Evolutionary conservation across 345 rosid species (phyloP).

Genomic region (Hibiscus syriacus): DNA sequence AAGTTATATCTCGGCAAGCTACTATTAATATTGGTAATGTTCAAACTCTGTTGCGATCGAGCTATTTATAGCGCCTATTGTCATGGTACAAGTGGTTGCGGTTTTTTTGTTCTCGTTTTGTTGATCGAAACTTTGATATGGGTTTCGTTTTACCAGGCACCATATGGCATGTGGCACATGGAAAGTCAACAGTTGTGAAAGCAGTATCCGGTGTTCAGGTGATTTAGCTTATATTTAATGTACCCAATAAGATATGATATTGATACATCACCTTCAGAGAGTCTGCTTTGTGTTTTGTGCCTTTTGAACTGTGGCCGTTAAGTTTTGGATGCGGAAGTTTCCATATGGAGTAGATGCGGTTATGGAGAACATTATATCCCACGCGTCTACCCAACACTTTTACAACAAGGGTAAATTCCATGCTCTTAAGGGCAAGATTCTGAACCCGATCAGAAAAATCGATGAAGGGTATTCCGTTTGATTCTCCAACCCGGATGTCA

Average conservation of each 20-base stretch:
- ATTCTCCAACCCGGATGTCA: no score
- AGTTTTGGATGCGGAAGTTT: no score
- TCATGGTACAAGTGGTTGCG: no score
- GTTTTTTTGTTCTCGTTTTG: neutral
- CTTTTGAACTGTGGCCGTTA: neutral
- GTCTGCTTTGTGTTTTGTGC: neutral
- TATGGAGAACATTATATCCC: no score
- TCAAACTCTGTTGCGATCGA: neutral
- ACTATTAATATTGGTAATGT: constrained; percentile 76
- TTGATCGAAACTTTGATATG: neutral
- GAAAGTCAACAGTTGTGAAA: constrained; percentile 91
- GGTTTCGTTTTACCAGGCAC: constrained; percentile 42
- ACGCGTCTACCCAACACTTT: no score
- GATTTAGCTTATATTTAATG: no score
- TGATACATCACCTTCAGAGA: neutral
- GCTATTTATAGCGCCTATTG: no score
- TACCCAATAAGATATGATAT: neutral
- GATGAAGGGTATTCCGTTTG: no score
- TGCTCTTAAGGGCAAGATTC: no score
- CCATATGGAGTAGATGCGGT: no score
- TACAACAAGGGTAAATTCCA: no score
- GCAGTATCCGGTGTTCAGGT: constrained; percentile 94
- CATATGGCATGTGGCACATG: constrained; percentile 96
- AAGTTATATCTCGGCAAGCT: constrained; percentile 94
- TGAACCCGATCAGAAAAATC: no score